phyloP scores from a whole-genome alignment of 139 green algal genomes.

The Volvox reticuliferus region DNA sequence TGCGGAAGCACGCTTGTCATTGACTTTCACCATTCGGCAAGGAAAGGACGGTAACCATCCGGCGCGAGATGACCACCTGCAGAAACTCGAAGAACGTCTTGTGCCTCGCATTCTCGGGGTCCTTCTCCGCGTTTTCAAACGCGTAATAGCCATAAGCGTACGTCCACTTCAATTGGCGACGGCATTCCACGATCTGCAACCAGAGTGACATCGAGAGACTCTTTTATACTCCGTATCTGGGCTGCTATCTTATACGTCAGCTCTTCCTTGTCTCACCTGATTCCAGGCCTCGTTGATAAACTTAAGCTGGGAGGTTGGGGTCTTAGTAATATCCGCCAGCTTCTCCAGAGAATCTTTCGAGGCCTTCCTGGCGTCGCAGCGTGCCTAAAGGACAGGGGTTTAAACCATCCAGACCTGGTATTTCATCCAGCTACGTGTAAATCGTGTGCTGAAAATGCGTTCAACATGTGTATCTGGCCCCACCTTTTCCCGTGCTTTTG shows the following conservation, averaged over 20 bases:
- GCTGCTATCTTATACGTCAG: too few relatives aligned
- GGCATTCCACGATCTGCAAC: conserved; percentile 86
- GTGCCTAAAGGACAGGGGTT: conserved; percentile 37
- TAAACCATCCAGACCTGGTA: too few relatives aligned
- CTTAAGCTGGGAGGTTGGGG: conserved; percentile 90
- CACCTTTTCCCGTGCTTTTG: conserved; percentile 78
- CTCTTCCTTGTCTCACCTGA: conserved; percentile 62
- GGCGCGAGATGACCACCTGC: conserved; percentile 64
- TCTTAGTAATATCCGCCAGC: conserved; percentile 86
- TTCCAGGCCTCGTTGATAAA: conserved; percentile 92
- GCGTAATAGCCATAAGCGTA: conserved; percentile 96
- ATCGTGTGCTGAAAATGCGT: too few relatives aligned
- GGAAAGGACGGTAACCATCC: too few relatives aligned
- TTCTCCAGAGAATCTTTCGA: conserved; percentile 73
- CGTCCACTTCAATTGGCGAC: conserved; percentile 98
- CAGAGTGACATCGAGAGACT: not conserved
- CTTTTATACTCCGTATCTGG: too few relatives aligned
- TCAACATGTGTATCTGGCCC: too few relatives aligned
- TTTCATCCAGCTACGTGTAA: too few relatives aligned
- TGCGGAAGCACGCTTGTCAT: too few relatives aligned
- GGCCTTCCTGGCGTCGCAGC: conserved; percentile 62
- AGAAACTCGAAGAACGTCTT: conserved; percentile 95
- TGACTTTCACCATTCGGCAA: too few relatives aligned
- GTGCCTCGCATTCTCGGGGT: conserved; percentile 54
- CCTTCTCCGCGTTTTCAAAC: conserved; percentile 71